Evolutionary conservation across 2,329 filamentous ascomycete genomes (phyloP), one percentile per base, ranked within the genome.

Genomic region (Cladosporium halotolerans): DNA sequence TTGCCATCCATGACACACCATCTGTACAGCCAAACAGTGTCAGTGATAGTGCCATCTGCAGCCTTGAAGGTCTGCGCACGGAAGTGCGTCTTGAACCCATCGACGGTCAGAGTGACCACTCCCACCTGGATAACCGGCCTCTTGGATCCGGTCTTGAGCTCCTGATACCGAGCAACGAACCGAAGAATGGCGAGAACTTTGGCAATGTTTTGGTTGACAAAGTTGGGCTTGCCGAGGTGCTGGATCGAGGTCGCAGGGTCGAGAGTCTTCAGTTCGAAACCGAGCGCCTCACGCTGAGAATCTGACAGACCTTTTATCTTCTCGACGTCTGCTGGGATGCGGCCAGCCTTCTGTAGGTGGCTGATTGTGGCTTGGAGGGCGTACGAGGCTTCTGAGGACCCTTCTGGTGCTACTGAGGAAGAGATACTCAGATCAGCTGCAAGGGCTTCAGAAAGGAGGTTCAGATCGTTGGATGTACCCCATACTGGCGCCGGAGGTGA

Each of bases 1-100:
- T 45, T 28, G 14, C 18, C 9, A 13, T 16, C 50, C 6, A 28
- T 41, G 7, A 23, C 13, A 19, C 44, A 46, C 48, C 49, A 53
- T 8, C 55, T 48, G 28, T 55, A 57, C 45, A 57, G 9, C 55
- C 55, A 57, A n/a, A 57, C 8, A 18, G 53, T 55, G n/a, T 43
- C 41, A 5, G 55, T 56, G 31, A 36, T 43, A n/a, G 42, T 13
- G 9, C 51, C 51, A 11, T 32, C 31, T 9, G 44, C 41, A 10
- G 40, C n/a, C 13, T 34, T 32, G 2, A 39, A 18, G 23, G 32
- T 33, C 14, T 47, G 49, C 9, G 46, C 38, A 43, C 54, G 53
- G 36, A 54, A 45, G 19, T 54, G 19, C 11, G 36, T 47, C 9
- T 46, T 7, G 14, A 31, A 39, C 8, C 32, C n/a, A 8, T 51